A percentile compares a stretch with the other conserved stretches of the same genome.
phyloP scores from a whole-genome alignment of 1,284 basidiomycete species.

The Boletus coffeatus region DNA sequence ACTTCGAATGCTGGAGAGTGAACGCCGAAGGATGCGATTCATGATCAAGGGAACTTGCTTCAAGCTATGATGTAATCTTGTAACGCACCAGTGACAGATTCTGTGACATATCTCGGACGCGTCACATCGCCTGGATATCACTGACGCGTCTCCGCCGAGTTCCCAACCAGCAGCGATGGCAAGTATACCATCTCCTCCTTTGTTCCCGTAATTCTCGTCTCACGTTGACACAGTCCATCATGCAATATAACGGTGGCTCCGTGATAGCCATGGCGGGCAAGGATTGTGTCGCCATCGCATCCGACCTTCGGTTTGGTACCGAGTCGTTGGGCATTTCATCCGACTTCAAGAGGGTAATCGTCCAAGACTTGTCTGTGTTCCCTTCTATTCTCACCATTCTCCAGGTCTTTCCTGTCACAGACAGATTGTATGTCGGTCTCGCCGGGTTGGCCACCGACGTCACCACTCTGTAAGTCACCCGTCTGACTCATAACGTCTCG shows the following conservation, averaged over 20 bases:
- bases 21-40: conserved; percentile 16
- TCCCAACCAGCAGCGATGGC: conserved; percentile 20
- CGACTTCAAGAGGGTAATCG: conserved; percentile 87
- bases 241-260: conserved; percentile 93
- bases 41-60: conserved; percentile 1
- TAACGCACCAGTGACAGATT: conserved; percentile 5
- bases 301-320: conserved; percentile 89
- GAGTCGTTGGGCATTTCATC: conserved; percentile 86
- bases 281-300: conserved; percentile 98
- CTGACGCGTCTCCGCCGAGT: conserved; percentile 24
- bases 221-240: conserved; percentile 54
- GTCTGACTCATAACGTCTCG: conserved; percentile 2
- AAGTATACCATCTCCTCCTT: conserved; percentile 9
- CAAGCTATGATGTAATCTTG: background rate
- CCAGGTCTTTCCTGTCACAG: conserved; percentile 92
- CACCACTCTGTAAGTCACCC: conserved; percentile 70
- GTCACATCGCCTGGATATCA: conserved; percentile 12
- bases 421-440: conserved; percentile 90
- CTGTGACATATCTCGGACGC: conserved; percentile 13
- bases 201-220: conserved; percentile 3
- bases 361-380: background rate
- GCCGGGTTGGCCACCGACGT: conserved; percentile 95
- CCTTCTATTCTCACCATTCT: conserved; percentile 5
- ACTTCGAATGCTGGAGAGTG: conserved; percentile 19
- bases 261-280: conserved; percentile 99